Conservation (phyloP, 225 moss, liverwort and hornwort species). For the Sphagnum contortum region DNA sequence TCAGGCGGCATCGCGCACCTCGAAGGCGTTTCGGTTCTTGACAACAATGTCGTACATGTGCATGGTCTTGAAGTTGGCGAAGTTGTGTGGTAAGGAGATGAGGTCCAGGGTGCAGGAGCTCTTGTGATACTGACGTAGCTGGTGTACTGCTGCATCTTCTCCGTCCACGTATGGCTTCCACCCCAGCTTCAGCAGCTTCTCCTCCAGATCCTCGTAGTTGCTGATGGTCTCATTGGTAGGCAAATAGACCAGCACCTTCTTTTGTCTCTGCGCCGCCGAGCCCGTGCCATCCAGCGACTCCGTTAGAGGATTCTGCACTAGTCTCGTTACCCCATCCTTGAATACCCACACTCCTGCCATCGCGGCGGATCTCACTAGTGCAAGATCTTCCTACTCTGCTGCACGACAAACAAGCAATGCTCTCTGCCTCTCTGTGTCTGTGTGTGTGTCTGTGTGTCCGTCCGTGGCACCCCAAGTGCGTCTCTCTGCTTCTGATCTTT, state of each 20-base stretch:
- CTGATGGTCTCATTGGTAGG: constrained; percentile 26
- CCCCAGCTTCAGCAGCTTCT: constrained; percentile 18
- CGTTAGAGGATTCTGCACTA: constrained; percentile 13
- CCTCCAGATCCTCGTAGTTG: constrained; percentile 29
- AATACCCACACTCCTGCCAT: constrained; percentile 45
- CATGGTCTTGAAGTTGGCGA: constrained; percentile 16
- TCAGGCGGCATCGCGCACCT: constrained; percentile 24
- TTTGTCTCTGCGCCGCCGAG: constrained; percentile 1
- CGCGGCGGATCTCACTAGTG: not conserved
- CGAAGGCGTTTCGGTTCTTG: constrained; percentile 25
- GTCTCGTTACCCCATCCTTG: constrained; percentile 19
- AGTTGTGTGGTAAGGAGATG: constrained; percentile 27
- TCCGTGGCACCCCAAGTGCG: too few relatives aligned
- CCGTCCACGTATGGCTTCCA: constrained; percentile 15
- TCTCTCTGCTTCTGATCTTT: too few relatives aligned
- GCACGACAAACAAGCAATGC: too few relatives aligned
- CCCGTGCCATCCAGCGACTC: constrained; percentile 6
- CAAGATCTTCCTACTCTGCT: too few relatives aligned
- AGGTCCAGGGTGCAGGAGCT: constrained; percentile 12
- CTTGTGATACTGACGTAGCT: constrained; percentile 20
- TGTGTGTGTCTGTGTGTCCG: too few relatives aligned
- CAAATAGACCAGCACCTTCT: constrained; percentile 21
- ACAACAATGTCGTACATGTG: constrained; percentile 49
- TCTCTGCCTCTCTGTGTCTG: too few relatives aligned
- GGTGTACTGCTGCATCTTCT: not conserved